These are phyloP conservation scores for Microbotryomycetes sp. DNA, from an alignment of 1,284 basidiomycete genomes.

Conservation along the genomic window DNA sequence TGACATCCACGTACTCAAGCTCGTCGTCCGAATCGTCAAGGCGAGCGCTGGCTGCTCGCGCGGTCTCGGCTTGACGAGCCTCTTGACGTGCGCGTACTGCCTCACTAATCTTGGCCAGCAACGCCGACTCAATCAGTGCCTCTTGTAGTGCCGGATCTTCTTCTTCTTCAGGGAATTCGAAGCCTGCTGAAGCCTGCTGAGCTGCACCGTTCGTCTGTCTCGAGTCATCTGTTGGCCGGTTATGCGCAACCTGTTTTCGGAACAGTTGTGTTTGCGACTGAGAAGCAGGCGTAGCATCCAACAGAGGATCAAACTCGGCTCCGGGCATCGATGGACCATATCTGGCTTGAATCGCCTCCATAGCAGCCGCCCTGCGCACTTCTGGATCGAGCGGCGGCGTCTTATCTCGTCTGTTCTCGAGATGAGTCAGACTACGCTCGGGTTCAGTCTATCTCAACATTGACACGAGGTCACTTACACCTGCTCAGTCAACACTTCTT, in stretches of 20 bases:
- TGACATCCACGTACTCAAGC: constrained; percentile 24
- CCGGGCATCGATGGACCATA: constrained; percentile 1
- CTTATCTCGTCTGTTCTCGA: neutral
- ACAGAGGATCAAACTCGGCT: constrained; percentile 15
- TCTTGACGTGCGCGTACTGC: neutral
- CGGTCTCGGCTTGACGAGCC: neutral
- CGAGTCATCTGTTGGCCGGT: too few species aligned
- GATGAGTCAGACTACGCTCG: neutral
- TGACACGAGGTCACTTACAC: constrained; percentile 8
- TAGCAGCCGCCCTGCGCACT: constrained; percentile 15
- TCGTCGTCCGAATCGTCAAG: constrained; percentile 18
- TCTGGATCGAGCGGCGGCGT: constrained; percentile 18
- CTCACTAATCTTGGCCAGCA: neutral
- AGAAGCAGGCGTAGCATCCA: constrained; percentile 18
- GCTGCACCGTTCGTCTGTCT: neutral
- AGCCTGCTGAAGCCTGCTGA: neutral
- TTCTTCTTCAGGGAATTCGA: constrained; percentile 3
- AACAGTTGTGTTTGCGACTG: too few species aligned
- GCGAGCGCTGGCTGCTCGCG: neutral
- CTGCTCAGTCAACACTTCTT: constrained; percentile 26
- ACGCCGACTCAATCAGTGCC: constrained; percentile 16
- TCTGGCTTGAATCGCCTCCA: constrained; percentile 23
- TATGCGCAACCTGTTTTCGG: too few species aligned
- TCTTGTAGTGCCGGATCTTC: constrained; percentile 13
- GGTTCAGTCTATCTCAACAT: neutral